phyloP scores from a whole-genome alignment of 2,329 filamentous ascomycete genomes.

The Neonectria faginata region DNA sequence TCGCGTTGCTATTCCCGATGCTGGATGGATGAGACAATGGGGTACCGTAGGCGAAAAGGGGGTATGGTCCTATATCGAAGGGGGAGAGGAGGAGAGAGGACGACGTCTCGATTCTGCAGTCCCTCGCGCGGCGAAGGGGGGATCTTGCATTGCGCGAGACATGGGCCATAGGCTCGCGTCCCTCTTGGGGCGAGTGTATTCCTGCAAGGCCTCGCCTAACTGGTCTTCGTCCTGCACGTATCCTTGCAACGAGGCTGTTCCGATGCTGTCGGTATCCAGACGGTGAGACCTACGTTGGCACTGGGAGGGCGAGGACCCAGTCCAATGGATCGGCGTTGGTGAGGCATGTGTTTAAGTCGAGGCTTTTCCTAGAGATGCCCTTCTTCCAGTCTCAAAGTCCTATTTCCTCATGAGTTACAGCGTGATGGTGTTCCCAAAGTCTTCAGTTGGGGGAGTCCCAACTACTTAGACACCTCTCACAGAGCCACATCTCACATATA shows the following conservation, averaged over 20 bases:
- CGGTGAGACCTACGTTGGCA: constrained; percentile 35
- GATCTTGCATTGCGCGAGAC: constrained; percentile 32
- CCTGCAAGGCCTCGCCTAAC: constrained; percentile 42
- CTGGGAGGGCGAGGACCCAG: constrained; percentile 27
- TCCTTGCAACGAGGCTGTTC: constrained; percentile 38
- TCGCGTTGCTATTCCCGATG: constrained; percentile 1
- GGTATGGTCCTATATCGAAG: constrained; percentile 25
- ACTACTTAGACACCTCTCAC: not conserved
- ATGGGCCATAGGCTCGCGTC: constrained; percentile 12
- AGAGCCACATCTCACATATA: not conserved
- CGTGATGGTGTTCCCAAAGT: not conserved
- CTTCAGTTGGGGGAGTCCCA: not conserved
- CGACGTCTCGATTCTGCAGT: constrained; percentile 25
- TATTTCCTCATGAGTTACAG: not conserved
- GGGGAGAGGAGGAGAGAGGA: not conserved
- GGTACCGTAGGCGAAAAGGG: constrained; percentile 17
- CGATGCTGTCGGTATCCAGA: constrained; percentile 41
- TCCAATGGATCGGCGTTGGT: constrained; percentile 35
- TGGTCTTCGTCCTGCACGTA: constrained; percentile 36
- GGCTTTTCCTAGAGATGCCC: not conserved
- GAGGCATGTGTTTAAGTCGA: not conserved
- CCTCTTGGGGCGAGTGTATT: constrained; percentile 14
- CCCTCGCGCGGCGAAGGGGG: not conserved
- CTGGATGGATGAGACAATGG: constrained; percentile 14
- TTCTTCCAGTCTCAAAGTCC: not conserved